Conservation (phyloP, 2,329 filamentous ascomycete species). For the Ophiostoma angusticollis region DNA sequence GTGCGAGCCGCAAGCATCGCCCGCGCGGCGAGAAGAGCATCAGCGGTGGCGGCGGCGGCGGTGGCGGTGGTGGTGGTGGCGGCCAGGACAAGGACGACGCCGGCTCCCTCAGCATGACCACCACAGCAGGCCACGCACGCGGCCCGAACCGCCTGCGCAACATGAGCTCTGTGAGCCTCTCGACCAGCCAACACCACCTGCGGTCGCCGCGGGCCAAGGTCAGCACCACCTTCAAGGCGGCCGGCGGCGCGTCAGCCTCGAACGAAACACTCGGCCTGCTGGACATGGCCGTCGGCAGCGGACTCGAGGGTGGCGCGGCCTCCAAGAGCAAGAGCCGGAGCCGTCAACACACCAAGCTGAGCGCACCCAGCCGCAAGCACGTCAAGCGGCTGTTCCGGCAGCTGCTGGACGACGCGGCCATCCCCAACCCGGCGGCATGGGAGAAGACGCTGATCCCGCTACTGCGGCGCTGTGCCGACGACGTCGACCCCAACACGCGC, state of each 20-base stretch:
- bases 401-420: constrained; percentile 61
- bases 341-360: constrained; percentile 74
- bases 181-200: constrained; percentile 42
- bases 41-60: too few species aligned
- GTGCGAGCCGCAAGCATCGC: constrained; percentile 62
- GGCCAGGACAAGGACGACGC: constrained; percentile 53
- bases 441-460: constrained; percentile 85
- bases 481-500: constrained; percentile 85
- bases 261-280: constrained; percentile 37
- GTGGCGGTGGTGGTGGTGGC: too few species aligned
- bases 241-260: constrained; percentile 37
- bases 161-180: constrained; percentile 65
- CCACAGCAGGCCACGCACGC: constrained; percentile 47
- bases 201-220: constrained; percentile 59
- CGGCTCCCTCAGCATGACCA: constrained; percentile 42
- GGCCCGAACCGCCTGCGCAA: constrained; percentile 60
- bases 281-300: constrained; percentile 28
- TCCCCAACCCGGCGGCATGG: constrained; percentile 67
- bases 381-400: constrained; percentile 76
- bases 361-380: constrained; percentile 76
- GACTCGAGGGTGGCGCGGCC: not conserved
- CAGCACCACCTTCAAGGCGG: constrained; percentile 42
- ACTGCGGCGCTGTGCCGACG: constrained; percentile 78
- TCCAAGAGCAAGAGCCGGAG: constrained; percentile 50
- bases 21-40: constrained; percentile 65